Base-by-base conservation (phyloP, 495 filamentous ascomycete species). In the Cercophora newfieldiana region DNA sequence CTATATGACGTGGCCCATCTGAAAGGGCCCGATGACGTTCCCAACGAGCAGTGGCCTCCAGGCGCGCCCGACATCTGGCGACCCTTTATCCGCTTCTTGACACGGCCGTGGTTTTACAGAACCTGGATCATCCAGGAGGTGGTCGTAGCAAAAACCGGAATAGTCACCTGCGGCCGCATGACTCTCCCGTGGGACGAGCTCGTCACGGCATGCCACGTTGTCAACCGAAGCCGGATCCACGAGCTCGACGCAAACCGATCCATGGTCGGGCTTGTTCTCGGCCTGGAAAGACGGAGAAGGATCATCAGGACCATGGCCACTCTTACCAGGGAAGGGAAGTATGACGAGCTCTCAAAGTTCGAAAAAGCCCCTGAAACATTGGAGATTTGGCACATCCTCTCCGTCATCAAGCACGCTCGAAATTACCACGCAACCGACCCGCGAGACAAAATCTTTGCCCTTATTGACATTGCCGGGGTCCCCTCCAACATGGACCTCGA, bases 371-470 rank as follows among this genome's bases (percentile, higher is more conserved):
- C 25, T 3, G 56, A 19, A 31, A 37, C 56, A 19, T 18, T 19
- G 2, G 7, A 31, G 25, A n/a, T 31, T 3, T 33, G 56, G 56
- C 56, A 59, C 21, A 59, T 59, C 29, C 25, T 59, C 26, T 56
- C 56, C 56, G 29, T n/a, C 25, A 59, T 59, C 56, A 5, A 37
- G 28, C 25, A 59, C 28, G 29, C 26, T 18, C 56, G 28, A 16
- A 59, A 59, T 26, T 59, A 59, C 56, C 56, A 59, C 26, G 56
- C 56, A 37, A 59, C 56, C 10, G 56, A 37, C 29, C 28, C 56
- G 56, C 56, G 56, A 24, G 56, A 59, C 21, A 59, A 59, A 26
- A 24, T 37, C 21, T 59, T 59, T 37, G 28, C 26, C 29, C 56
- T 59, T 7, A n/a, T 59, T 26, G 29, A 37, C 4, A 19, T 59